Evolutionary conservation across 768 basidiomycete species (phyloP).

Genomic region (Inosperma sp.): DNA sequence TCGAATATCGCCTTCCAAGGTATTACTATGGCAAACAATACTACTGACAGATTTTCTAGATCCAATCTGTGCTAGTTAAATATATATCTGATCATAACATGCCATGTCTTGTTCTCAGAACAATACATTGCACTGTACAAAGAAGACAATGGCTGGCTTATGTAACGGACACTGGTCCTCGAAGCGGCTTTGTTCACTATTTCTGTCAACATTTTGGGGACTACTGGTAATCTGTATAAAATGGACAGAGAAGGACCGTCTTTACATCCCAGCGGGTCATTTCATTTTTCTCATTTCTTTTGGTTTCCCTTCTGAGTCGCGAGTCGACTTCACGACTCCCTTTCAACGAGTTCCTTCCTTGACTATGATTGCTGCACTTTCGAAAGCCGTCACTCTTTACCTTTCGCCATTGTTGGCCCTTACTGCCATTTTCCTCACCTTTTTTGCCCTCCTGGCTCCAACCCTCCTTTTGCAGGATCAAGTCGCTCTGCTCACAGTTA

Average conservation of each 20-base stretch:
- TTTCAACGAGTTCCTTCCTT: constrained; percentile 13
- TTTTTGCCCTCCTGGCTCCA: constrained; percentile 70
- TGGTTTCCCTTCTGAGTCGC: constrained; percentile 15
- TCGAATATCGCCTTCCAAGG: too few species aligned
- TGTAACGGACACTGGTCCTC: constrained; percentile 14
- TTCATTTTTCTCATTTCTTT: constrained; percentile 6
- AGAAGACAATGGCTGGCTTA: constrained; percentile 22
- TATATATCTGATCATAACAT: too few species aligned
- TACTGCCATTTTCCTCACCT: constrained; percentile 58
- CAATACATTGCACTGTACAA: too few species aligned
- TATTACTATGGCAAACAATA: too few species aligned
- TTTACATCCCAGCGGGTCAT: not conserved
- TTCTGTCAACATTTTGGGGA: constrained; percentile 6
- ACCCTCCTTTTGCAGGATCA: constrained; percentile 51
- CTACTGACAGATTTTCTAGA: too few species aligned
- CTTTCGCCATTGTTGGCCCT: constrained; percentile 63
- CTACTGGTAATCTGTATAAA: not conserved
- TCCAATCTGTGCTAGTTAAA: too few species aligned
- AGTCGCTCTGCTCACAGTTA: constrained; percentile 62
- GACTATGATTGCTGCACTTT: constrained; percentile 66
- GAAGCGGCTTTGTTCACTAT: constrained; percentile 22
- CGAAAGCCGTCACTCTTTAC: constrained; percentile 63
- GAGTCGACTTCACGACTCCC: constrained; percentile 20
- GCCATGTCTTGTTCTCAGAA: too few species aligned
- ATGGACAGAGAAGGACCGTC: constrained; percentile 12